Conservation (phyloP, 345 rosid genomes). For the Cochlearia excelsa region DNA sequence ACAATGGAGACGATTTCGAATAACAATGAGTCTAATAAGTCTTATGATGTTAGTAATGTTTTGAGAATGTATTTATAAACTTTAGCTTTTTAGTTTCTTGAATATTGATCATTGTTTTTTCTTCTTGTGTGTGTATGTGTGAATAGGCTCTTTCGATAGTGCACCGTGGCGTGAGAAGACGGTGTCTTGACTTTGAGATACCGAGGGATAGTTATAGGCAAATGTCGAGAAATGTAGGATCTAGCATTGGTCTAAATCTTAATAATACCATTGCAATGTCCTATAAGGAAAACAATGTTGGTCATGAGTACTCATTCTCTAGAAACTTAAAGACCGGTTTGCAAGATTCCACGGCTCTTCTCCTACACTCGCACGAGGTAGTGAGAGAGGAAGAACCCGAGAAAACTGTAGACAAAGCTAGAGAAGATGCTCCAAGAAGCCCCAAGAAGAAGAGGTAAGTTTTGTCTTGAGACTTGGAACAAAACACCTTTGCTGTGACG, state of each 20-base stretch:
- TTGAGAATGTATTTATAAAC: not conserved
- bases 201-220: not conserved
- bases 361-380: constrained; percentile 21
- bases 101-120: not conserved
- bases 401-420: not conserved
- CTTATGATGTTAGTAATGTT: constrained; percentile 13
- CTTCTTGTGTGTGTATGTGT: constrained; percentile 15
- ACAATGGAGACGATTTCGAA: constrained; percentile 12
- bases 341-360: constrained; percentile 20
- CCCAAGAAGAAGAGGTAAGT: constrained; percentile 74
- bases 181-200: constrained; percentile 84
- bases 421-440: constrained; percentile 34
- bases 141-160: constrained; percentile 49
- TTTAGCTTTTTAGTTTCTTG: constrained; percentile 12
- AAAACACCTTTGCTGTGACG: not conserved
- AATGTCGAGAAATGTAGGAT: constrained; percentile 38
- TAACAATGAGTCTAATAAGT: constrained; percentile 8
- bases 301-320: constrained; percentile 43
- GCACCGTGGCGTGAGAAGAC: constrained; percentile 70
- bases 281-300: constrained; percentile 42
- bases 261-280: constrained; percentile 52
- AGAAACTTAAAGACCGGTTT: constrained; percentile 36
- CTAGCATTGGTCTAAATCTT: constrained; percentile 86
- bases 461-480: constrained; percentile 9
- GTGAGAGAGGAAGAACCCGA: constrained; percentile 44